phyloP scores from a whole-genome alignment of 345 rosid species.

The Toxicodendron radicans region DNA sequence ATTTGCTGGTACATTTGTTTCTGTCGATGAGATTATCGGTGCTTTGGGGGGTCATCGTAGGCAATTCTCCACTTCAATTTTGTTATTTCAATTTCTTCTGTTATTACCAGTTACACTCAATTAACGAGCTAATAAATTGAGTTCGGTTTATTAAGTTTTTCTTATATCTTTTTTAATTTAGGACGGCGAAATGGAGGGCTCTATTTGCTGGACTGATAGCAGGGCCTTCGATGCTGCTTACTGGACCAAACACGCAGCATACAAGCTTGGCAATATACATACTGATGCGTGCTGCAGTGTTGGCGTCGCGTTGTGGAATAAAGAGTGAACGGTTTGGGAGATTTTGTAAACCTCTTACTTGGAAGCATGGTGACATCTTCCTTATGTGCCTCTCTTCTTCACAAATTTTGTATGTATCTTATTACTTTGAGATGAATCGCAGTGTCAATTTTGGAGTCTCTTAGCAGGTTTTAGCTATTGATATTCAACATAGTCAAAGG shows the following conservation, averaged over 20 bases:
- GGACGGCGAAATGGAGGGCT: constrained; percentile 92
- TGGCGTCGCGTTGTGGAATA: constrained; percentile 92
- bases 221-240: constrained; percentile 94
- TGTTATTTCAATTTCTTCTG: not conserved
- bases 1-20: constrained; percentile 83
- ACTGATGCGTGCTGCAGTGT: constrained; percentile 89
- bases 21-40: constrained; percentile 77
- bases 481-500: not conserved
- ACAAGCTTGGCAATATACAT: constrained; percentile 87
- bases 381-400: constrained; percentile 97
- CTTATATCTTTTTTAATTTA: constrained; percentile 22
- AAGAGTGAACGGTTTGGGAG: constrained; percentile 79
- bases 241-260: constrained; percentile 78
- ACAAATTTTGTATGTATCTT: constrained; percentile 73
- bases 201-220: constrained; percentile 84
- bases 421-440: not conserved
- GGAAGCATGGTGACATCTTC: constrained; percentile 95
- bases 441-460: not conserved
- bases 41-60: constrained; percentile 74
- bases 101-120: constrained; percentile 5
- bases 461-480: not conserved
- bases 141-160: constrained; percentile 22
- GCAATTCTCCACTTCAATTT: constrained; percentile 32
- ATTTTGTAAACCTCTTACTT: constrained; percentile 89
- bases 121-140: not conserved